Percentiles rank a stretch among this genome's conserved stretches.
Evolutionary conservation across 108 stramenopile species (phyloP).

Genomic region (Skeletonema costatum): DNA sequence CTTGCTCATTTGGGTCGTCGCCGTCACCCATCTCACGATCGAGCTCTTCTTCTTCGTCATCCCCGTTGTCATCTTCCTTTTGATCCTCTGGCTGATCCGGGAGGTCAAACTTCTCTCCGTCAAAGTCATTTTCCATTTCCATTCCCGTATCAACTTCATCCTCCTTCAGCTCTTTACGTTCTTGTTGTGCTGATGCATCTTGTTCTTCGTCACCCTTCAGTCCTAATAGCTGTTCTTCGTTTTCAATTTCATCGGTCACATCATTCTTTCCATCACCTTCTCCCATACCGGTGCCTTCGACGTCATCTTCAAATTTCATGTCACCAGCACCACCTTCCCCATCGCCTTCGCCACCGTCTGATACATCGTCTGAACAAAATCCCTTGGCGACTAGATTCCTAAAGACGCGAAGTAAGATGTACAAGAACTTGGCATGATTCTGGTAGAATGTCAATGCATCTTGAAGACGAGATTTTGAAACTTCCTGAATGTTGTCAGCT

Average conservation of each 20-base stretch:
- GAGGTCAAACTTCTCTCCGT: slow-evolving; percentile 94
- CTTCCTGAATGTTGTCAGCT: slow-evolving; percentile 34
- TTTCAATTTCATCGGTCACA: slow-evolving; percentile 96
- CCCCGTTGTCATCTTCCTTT: slow-evolving; percentile 59
- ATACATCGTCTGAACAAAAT: slow-evolving; percentile 88
- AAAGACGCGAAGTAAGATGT: slow-evolving; percentile 89
- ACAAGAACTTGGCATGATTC: slow-evolving; percentile 78
- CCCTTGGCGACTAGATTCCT: slow-evolving; percentile 91
- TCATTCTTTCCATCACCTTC: slow-evolving; percentile 97
- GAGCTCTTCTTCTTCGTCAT: slow-evolving; percentile 92
- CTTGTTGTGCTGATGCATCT: slow-evolving; percentile 48
- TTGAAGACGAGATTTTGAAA: slow-evolving; percentile 35
- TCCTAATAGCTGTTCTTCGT: slow-evolving; percentile 97
- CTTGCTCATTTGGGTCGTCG: slow-evolving; percentile 85
- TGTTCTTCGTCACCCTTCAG: slow-evolving; percentile 84
- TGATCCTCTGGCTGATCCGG: slow-evolving; percentile 85
- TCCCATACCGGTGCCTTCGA: slow-evolving; percentile 99
- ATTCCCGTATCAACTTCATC: slow-evolving; percentile 97
- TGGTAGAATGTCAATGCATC: slow-evolving; percentile 59
- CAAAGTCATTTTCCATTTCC: slow-evolving; percentile 98
- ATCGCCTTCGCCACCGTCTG: slow-evolving; percentile 74
- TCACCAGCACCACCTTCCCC: slow-evolving; percentile 70
- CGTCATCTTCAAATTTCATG: slow-evolving; percentile 93
- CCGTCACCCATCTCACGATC: slow-evolving; percentile 99
- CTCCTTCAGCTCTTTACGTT: slow-evolving; percentile 81